Conservation (phyloP, 371 early-diverging fungal species). For the Mortierella sp. region DNA sequence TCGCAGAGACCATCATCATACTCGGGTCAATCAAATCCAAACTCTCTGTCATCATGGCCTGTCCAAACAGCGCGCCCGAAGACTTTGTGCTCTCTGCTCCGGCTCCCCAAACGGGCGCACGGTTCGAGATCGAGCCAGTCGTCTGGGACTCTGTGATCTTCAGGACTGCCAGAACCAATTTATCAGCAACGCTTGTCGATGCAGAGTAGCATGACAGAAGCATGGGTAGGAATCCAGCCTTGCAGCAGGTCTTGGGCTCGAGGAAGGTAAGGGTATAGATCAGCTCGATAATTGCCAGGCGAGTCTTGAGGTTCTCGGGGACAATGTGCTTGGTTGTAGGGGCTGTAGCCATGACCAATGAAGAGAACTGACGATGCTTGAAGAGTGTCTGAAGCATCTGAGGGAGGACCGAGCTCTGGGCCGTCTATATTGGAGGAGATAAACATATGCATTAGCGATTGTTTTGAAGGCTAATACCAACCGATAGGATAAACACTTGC, state of each 20-base stretch:
- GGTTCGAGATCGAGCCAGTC: constrained; percentile 60
- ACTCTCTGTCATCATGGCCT: constrained; percentile 65
- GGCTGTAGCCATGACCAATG: constrained; percentile 43
- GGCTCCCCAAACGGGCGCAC: constrained; percentile 69
- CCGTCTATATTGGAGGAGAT: constrained; percentile 16
- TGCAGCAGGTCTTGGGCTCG: constrained; percentile 60
- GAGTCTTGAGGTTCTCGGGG: constrained; percentile 55
- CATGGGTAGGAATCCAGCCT: constrained; percentile 64
- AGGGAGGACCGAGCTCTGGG: constrained; percentile 44
- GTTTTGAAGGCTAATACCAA: too few species aligned
- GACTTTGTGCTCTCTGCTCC: constrained; percentile 61
- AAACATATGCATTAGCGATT: neutral
- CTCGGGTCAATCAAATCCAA: constrained; percentile 74
- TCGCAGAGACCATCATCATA: constrained; percentile 74
- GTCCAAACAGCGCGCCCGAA: constrained; percentile 53
- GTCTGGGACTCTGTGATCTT: constrained; percentile 66
- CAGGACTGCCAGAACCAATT: constrained; percentile 63
- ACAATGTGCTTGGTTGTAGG: constrained; percentile 40
- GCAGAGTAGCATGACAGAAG: constrained; percentile 72
- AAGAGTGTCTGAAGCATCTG: constrained; percentile 56
- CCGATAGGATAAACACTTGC: too few species aligned
- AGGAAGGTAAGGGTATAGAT: constrained; percentile 63
- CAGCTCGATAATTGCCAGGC: constrained; percentile 63
- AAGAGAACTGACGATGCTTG: constrained; percentile 51
- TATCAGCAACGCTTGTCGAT: constrained; percentile 64